Conservation (phyloP, 768 basidiomycete genomes). For the Kwoniella mangroviensis region DNA sequence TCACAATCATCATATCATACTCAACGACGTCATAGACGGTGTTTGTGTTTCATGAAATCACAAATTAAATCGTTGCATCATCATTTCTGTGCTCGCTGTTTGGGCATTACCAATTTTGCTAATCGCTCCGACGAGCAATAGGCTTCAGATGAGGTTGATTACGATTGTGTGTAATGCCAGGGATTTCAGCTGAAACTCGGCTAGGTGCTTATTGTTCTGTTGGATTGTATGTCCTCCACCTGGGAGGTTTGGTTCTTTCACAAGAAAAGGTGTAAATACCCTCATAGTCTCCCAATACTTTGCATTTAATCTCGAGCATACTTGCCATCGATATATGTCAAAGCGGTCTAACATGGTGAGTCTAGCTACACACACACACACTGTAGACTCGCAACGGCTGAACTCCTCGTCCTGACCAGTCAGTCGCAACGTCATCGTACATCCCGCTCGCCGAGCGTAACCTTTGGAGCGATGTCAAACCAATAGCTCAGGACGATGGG, state of each 20-base stretch:
- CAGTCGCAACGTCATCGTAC: slow-evolving; percentile 32
- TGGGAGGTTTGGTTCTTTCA: not conserved
- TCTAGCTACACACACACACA: too few species aligned
- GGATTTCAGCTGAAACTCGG: not conserved
- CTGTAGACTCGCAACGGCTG: not conserved
- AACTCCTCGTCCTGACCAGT: not conserved
- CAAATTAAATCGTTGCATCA: not conserved
- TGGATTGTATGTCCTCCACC: not conserved
- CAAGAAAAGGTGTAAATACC: not conserved
- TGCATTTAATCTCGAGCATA: not conserved
- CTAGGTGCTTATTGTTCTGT: not conserved
- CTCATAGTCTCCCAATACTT: not conserved
- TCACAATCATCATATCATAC: not conserved
- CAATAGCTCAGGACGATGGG: slow-evolving; percentile 78
- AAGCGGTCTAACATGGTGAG: too few species aligned
- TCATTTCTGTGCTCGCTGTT: not conserved
- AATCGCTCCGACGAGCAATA: too few species aligned
- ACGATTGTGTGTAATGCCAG: not conserved
- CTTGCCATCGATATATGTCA: too few species aligned
- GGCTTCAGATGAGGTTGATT: not conserved
- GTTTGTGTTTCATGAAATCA: not conserved
- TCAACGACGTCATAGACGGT: slow-evolving; percentile 3
- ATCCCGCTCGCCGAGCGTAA: slow-evolving; percentile 66
- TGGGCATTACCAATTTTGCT: too few species aligned
- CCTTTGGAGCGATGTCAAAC: slow-evolving; percentile 80